These are phyloP conservation scores for Uromyces viciae-fabae DNA, from an alignment of 1,284 basidiomycete genomes.

Conservation along the genomic window DNA sequence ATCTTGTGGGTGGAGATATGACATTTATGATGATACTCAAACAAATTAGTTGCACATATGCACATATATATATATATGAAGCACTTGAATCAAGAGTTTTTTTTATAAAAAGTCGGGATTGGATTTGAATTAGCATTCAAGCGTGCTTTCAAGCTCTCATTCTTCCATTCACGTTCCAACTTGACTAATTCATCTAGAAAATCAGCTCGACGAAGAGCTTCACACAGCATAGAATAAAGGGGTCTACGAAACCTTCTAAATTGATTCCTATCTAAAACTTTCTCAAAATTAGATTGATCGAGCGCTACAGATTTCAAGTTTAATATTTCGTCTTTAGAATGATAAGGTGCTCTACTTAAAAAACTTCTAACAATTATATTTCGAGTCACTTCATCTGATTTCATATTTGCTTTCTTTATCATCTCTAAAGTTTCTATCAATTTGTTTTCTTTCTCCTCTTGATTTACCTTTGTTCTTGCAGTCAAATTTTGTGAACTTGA, in stretches of 20 bases:
- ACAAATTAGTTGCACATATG: too few relatives aligned
- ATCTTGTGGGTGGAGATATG: too few relatives aligned
- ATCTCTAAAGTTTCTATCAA: conserved; percentile 17
- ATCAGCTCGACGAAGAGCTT: conserved; percentile 29
- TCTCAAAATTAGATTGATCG: neutral
- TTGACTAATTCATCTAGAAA: conserved; percentile 7
- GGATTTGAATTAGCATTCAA: neutral
- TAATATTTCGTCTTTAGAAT: conserved; percentile 25
- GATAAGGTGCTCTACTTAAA: conserved; percentile 18
- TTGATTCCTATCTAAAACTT: conserved; percentile 6
- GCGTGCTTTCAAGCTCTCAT: conserved; percentile 22
- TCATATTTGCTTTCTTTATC: conserved; percentile 25
- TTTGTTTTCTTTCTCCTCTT: neutral
- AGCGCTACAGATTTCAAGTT: conserved; percentile 9
- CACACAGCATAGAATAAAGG: conserved; percentile 37
- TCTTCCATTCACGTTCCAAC: conserved; percentile 30
- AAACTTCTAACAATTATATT: conserved; percentile 29
- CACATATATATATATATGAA: too few relatives aligned
- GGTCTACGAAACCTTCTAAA: conserved; percentile 41
- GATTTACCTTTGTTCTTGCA: too few relatives aligned
- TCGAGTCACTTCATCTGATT: conserved; percentile 36
- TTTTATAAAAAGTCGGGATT: too few relatives aligned
- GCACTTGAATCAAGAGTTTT: too few relatives aligned
- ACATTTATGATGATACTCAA: too few relatives aligned
- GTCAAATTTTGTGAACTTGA: neutral